Evolutionary conservation across 1,284 basidiomycete genomes (phyloP).

Genomic region (Cryptococcus jaspeensis): DNA sequence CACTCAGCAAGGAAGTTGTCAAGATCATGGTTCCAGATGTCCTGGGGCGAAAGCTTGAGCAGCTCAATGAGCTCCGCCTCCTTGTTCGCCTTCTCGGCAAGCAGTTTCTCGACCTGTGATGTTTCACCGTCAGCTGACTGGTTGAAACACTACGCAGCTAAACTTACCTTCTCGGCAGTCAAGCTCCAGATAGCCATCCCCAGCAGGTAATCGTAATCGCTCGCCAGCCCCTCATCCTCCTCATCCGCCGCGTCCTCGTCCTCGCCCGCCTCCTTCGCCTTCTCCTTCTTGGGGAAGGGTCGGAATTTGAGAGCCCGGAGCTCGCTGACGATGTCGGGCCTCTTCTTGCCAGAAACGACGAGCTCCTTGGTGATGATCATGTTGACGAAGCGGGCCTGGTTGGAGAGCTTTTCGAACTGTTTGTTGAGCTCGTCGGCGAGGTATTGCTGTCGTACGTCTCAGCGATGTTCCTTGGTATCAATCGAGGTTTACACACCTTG

Average conservation of each 20-base stretch:
- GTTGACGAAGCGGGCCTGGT: conserved; percentile 94
- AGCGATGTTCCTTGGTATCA: not conserved
- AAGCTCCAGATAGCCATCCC: conserved; percentile 94
- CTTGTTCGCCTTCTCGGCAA: conserved; percentile 76
- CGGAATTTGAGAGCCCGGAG: conserved; percentile 81
- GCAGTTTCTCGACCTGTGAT: conserved; percentile 76
- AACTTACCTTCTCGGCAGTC: conserved; percentile 77
- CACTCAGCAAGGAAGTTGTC: conserved; percentile 80
- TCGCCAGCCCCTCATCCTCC: conserved; percentile 55
- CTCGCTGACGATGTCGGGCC: conserved; percentile 79
- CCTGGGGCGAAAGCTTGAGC: conserved; percentile 74
- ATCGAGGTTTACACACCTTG: conserved; percentile 62
- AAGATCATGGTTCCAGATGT: conserved; percentile 89
- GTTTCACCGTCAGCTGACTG: not conserved
- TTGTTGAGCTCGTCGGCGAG: conserved; percentile 81
- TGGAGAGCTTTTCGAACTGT: conserved; percentile 80
- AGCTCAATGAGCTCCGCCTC: conserved; percentile 78
- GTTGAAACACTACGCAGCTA: not conserved
- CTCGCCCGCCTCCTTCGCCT: conserved; percentile 71
- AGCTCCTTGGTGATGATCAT: conserved; percentile 92
- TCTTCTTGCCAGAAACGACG: conserved; percentile 90
- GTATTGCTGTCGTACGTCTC: conserved; percentile 61
- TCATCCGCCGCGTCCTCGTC: conserved; percentile 65
- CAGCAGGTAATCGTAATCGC: conserved; percentile 91
- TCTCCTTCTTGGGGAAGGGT: conserved; percentile 72